These are phyloP conservation scores for Lactarius tabidus DNA, from an alignment of 768 basidiomycete species.

Conservation along the genomic window DNA sequence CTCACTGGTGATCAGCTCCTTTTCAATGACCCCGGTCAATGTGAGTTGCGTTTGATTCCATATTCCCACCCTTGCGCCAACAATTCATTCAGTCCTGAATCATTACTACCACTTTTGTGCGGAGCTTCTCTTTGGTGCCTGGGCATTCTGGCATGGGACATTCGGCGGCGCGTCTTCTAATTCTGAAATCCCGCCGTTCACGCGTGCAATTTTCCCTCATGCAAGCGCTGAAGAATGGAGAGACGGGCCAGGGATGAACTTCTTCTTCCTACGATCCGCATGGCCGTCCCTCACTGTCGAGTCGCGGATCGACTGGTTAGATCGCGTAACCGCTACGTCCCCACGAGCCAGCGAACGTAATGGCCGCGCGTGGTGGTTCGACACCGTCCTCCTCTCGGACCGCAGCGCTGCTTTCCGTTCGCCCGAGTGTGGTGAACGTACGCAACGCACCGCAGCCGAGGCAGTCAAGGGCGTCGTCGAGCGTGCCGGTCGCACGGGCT, in stretches of 20 bases:
- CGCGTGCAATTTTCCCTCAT: conserved; percentile 71
- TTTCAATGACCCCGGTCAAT: conserved; percentile 69
- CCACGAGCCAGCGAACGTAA: conserved; percentile 16
- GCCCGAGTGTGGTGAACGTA: conserved; percentile 52
- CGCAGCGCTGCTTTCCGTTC: conserved; percentile 76
- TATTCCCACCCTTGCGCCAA: neutral
- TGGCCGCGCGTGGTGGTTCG: conserved; percentile 61
- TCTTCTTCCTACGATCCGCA: conserved; percentile 67
- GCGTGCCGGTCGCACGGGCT: conserved; percentile 39
- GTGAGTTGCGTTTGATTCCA: conserved; percentile 27
- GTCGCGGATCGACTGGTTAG: conserved; percentile 64
- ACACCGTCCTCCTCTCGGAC: conserved; percentile 64
- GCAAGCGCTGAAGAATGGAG: conserved; percentile 59
- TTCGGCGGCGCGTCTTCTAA: conserved; percentile 27
- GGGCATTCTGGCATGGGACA: conserved; percentile 69
- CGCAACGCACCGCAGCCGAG: conserved; percentile 69
- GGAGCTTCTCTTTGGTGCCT: conserved; percentile 71
- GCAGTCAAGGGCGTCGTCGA: conserved; percentile 43
- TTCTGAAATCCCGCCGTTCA: conserved; percentile 33
- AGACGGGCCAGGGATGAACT: conserved; percentile 74
- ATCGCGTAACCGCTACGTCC: conserved; percentile 43
- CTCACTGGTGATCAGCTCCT: conserved; percentile 24
- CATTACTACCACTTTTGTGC: conserved; percentile 90
- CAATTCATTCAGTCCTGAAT: conserved; percentile 45
- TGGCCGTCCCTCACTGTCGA: conserved; percentile 72